phyloP scores from a whole-genome alignment of 106 monocot genomes.

The Acorus calamus region DNA sequence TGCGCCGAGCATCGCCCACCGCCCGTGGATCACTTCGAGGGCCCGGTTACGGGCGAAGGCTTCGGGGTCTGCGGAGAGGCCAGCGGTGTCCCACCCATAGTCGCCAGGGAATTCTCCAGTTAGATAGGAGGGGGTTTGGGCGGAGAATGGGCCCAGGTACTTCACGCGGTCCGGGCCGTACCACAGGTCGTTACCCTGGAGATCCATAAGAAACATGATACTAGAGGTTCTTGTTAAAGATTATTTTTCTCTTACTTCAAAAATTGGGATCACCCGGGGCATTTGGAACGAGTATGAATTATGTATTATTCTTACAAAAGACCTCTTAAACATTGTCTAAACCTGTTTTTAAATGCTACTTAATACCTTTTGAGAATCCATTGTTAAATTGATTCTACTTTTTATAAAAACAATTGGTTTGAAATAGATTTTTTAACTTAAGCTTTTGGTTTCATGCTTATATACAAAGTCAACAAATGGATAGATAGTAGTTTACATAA shows the following conservation, averaged over 20 bases:
- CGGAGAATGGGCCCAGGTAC: conserved; percentile 93
- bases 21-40: conserved; percentile 86
- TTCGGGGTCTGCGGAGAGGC: conserved; percentile 93
- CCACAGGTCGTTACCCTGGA: conserved; percentile 75
- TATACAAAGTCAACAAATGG: background rate
- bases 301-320: too few species aligned
- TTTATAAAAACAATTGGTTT: too few species aligned
- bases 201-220: background rate
- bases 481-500: background rate
- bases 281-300: too few species aligned
- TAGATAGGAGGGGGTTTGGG: conserved; percentile 91
- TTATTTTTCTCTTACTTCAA: too few species aligned
- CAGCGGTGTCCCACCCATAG: conserved; percentile 98
- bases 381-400: too few species aligned
- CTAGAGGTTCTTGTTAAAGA: background rate
- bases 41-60: conserved; percentile 97
- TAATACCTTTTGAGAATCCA: too few species aligned
- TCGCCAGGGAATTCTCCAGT: conserved; percentile 96
- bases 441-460: too few species aligned
- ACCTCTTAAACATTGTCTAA: too few species aligned
- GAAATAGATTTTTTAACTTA: too few species aligned
- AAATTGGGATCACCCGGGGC: too few species aligned
- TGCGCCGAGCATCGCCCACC: conserved; percentile 97
- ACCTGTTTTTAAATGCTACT: too few species aligned
- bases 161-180: conserved; percentile 92